These are phyloP conservation scores for Scheffersomyces cryptocercus DNA, from an alignment of 1,139 yeast genomes.

Conservation along the genomic window DNA sequence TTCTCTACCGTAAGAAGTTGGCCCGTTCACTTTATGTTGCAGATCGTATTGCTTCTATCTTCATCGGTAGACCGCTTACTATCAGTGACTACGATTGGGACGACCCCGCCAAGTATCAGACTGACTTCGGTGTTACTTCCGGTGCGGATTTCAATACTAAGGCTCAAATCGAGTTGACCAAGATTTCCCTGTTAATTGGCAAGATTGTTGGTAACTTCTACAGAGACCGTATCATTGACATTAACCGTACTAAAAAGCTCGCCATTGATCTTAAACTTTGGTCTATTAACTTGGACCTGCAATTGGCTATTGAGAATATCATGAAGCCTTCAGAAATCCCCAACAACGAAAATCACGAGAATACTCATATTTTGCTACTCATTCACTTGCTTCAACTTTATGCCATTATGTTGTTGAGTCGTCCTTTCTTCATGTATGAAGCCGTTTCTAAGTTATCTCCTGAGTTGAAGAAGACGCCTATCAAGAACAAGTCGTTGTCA, in stretches of 20 bases:
- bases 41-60: slow-evolving; percentile 37
- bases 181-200: slow-evolving; percentile 21
- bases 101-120: slow-evolving; percentile 18
- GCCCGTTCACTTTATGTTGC: slow-evolving; percentile 31
- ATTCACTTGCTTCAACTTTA: slow-evolving; percentile 5
- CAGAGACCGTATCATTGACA: slow-evolving; percentile 30
- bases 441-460: not conserved
- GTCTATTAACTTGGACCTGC: slow-evolving; percentile 22
- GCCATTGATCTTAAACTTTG: slow-evolving; percentile 38
- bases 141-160: not conserved
- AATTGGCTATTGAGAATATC: not conserved
- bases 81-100: slow-evolving; percentile 25
- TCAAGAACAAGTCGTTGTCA: not conserved
- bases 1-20: not conserved
- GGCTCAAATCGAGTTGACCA: slow-evolving; percentile 6
- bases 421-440: slow-evolving; percentile 2
- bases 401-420: slow-evolving; percentile 4
- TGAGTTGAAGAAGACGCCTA: not conserved
- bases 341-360: slow-evolving; percentile 2
- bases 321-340: slow-evolving; percentile 1
- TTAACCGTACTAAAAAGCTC: slow-evolving; percentile 29
- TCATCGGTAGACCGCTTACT: slow-evolving; percentile 40
- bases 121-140: slow-evolving; percentile 22
- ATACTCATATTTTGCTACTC: slow-evolving; percentile 4
- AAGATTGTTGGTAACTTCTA: slow-evolving; percentile 32